Evolutionary conservation across 1,284 basidiomycete species (phyloP).

Genomic region (Coniferiporia sulphurascens): DNA sequence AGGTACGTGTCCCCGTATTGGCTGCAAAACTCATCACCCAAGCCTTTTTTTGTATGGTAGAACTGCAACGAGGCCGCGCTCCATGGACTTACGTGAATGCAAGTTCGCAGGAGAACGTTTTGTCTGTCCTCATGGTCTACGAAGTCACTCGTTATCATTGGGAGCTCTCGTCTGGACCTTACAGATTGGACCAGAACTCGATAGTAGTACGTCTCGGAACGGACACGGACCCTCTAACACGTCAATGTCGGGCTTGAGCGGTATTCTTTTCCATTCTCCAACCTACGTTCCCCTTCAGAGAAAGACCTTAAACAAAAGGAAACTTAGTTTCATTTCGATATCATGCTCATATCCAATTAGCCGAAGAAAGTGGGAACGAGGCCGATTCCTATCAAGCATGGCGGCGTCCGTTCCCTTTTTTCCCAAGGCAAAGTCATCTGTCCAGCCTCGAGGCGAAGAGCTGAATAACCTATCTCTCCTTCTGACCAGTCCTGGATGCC

Average conservation of each 20-base stretch:
- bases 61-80: not conserved
- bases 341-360: no score
- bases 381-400: no score
- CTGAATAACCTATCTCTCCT: not conserved
- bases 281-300: no score
- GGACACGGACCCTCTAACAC: no score
- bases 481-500: not conserved
- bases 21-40: slow-evolving; percentile 22
- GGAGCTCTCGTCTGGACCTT: not conserved
- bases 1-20: not conserved
- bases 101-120: not conserved
- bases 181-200: no score
- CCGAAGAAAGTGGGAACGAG: no score
- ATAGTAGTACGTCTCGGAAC: no score
- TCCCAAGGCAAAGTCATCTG: not conserved
- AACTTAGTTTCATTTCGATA: no score
- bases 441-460: slow-evolving; percentile 1
- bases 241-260: no score
- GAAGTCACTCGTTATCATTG: not conserved
- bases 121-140: slow-evolving; percentile 6
- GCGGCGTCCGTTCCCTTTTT: not conserved
- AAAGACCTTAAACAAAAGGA: no score
- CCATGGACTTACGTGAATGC: not conserved
- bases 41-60: not conserved
- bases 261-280: no score